Evolutionary conservation across 2,329 filamentous ascomycete species (phyloP).

Genomic region (Apiospora marii): DNA sequence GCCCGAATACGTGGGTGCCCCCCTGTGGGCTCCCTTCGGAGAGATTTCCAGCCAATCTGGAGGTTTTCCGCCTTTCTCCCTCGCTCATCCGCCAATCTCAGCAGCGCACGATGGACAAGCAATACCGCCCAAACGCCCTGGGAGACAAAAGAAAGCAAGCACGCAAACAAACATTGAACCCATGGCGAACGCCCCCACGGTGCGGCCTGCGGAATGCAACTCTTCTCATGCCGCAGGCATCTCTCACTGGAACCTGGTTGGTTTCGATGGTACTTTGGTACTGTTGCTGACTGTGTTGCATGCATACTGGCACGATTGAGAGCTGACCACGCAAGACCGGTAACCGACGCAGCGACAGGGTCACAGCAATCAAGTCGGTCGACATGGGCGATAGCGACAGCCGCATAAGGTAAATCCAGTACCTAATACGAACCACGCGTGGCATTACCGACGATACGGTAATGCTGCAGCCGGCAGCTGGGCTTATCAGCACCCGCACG

Average conservation of each 20-base stretch:
- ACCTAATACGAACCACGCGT: not conserved
- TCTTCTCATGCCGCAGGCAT: not conserved
- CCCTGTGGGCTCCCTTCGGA: not conserved
- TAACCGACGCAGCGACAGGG: not conserved
- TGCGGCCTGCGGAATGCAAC: not conserved
- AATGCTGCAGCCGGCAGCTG: not conserved
- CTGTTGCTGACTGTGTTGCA: not conserved
- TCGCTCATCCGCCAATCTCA: not conserved
- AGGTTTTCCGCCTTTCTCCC: not conserved
- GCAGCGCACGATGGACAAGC: not conserved
- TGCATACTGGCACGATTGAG: not conserved
- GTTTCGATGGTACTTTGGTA: not conserved
- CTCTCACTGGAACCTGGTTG: not conserved
- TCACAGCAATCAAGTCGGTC: not conserved
- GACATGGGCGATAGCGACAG: not conserved
- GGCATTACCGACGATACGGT: slow-evolving; percentile 7
- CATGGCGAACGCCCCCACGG: not conserved
- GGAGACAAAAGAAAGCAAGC: not conserved
- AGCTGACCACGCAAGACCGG: not conserved
- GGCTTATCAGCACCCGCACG: not conserved
- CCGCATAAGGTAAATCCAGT: not conserved
- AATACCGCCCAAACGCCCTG: not conserved
- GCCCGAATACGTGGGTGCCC: not conserved
- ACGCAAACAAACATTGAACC: not conserved
- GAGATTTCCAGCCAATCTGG: not conserved